A percentile compares a stretch with the other conserved stretches of the same genome.
phyloP scores from a whole-genome alignment of 1,139 yeast genomes.

The Hansenula sp. region DNA sequence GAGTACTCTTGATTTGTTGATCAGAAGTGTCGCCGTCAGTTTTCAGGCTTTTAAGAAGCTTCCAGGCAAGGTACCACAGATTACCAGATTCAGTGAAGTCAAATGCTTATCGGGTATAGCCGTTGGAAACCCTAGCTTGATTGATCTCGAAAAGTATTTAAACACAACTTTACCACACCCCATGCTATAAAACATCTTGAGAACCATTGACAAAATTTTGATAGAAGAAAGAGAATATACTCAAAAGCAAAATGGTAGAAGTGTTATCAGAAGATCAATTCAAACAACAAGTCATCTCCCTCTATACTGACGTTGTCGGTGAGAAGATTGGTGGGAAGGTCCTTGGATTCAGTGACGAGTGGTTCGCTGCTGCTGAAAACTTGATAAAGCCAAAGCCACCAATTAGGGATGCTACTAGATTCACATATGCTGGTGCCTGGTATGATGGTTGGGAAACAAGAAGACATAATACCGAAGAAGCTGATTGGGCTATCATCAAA shows the following conservation, averaged over 20 bases:
- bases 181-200: too few relatives aligned
- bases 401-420: conserved; percentile 73
- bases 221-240: not conserved
- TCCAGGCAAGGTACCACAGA: not conserved
- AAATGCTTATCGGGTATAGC: not conserved
- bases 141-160: not conserved
- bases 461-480: conserved; percentile 78
- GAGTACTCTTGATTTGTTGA: too few relatives aligned
- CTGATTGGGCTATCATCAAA: conserved; percentile 81
- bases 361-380: conserved; percentile 94
- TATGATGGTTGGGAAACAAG: conserved; percentile 98
- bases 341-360: conserved; percentile 72
- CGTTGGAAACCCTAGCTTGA: not conserved
- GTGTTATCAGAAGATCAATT: conserved; percentile 16
- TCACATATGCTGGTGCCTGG: conserved; percentile 90
- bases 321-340: conserved; percentile 79
- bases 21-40: too few relatives aligned
- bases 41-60: too few relatives aligned
- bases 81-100: not conserved
- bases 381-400: conserved; percentile 79
- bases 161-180: not conserved
- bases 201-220: too few relatives aligned
- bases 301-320: conserved; percentile 63
- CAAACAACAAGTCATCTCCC: conserved; percentile 18
- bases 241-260: not conserved